These are phyloP conservation scores for Fraxinus paxiana DNA, from an alignment of 305 asterid genomes.

Conservation along the genomic window DNA sequence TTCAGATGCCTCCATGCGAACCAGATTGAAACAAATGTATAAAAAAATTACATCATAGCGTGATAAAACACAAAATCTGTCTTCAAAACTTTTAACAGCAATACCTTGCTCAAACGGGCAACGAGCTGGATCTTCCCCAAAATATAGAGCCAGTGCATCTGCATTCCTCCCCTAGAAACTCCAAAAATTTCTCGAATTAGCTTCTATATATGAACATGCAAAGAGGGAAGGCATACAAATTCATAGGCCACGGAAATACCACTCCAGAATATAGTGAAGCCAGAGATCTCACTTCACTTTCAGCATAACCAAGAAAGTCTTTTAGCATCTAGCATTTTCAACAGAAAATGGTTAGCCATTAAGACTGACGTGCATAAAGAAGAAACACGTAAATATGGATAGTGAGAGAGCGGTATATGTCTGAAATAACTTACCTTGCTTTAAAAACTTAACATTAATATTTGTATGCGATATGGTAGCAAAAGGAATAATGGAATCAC, in stretches of 20 bases:
- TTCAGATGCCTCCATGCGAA: background rate
- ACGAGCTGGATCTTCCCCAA: conserved; percentile 86
- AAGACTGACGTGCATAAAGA: background rate
- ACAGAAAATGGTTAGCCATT: conserved; percentile 16
- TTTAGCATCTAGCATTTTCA: conserved; percentile 46
- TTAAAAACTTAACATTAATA: background rate
- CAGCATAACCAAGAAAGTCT: conserved; percentile 62
- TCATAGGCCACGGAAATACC: conserved; percentile 41
- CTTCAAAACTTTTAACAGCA: background rate
- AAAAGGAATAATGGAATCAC: background rate
- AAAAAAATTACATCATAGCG: background rate
- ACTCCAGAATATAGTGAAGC: conserved; percentile 66
- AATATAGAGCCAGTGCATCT: conserved; percentile 74
- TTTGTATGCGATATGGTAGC: background rate
- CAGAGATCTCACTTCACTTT: conserved; percentile 70
- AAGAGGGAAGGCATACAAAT: background rate
- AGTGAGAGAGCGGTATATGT: background rate
- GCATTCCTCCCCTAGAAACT: conserved; percentile 66
- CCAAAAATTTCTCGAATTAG: conserved; percentile 20
- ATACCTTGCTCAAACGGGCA: conserved; percentile 90
- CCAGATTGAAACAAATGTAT: background rate
- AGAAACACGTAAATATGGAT: background rate
- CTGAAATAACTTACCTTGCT: background rate
- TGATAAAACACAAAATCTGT: background rate
- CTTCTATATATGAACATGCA: background rate